Evolutionary conservation across 257 asterid species (phyloP), one percentile per base, ranked within the genome.

Genomic region (Solanum etuberosum): DNA sequence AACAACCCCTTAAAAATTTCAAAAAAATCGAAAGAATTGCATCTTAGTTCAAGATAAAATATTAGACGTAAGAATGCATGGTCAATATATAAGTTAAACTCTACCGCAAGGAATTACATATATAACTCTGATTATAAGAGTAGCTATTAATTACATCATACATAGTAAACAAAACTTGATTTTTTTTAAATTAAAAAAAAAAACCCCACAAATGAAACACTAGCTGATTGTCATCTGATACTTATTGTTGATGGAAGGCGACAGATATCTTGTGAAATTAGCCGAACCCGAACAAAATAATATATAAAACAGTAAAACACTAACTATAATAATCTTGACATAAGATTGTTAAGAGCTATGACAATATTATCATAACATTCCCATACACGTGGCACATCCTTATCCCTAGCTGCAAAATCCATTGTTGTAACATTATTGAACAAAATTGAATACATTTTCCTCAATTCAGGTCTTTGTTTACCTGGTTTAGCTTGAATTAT

Each of bases 321-420:
- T 2, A 3, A 14, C 42, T 23, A 84, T 48, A 48, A 87, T 59
- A 93, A 6, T 86, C 34, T 87, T 76, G 96, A 90, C 83, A 95
- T 86, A 89, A 95, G 91, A 34, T 88, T 72, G 68, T 88, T 14
- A 74, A 95, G 95, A 9, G 93, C 92, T 20, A 80, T 34, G 9
- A 89, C 95, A 80, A 94, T 86, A 14, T 21, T 65, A 40, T 88
- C 20, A 43, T 92, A 94, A 81, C 72, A 91, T 38, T 91, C 94
- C 94, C 92, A 88, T 31, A 89, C 92, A 68, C 85, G 92, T 54
- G 89, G 81, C 91, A 85, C 88, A 90, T 95, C 94, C 93, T 88
- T 86, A 90, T 94, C 97, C 90, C 95, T 87, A 13, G 95, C 96
- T 83, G 97, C 98, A 89, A 93, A 95, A 89, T 95, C 98, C 89